Evolutionary conservation across 495 filamentous ascomycete species (phyloP).

Genomic region (Rostrohypoxylon terebratum): DNA sequence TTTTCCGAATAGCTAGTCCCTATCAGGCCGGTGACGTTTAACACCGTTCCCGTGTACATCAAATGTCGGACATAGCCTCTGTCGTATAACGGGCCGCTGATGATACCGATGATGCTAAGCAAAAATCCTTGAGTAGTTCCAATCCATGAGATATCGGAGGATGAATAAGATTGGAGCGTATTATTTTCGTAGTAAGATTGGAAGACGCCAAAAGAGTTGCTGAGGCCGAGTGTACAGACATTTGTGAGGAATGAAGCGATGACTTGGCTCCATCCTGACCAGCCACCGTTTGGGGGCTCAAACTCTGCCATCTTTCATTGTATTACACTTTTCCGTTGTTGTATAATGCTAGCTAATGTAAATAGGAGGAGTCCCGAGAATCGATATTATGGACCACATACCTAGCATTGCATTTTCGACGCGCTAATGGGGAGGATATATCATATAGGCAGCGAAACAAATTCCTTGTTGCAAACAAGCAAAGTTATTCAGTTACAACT

Average conservation of each 20-base stretch:
- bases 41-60: conserved; percentile 62
- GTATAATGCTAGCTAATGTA: background rate
- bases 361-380: background rate
- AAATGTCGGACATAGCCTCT: conserved; percentile 68
- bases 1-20: conserved; percentile 58
- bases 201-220: conserved; percentile 62
- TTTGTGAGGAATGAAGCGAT: conserved; percentile 40
- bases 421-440: background rate
- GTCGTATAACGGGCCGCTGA: conserved; percentile 73
- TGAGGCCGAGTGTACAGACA: conserved; percentile 51
- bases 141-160: conserved; percentile 64
- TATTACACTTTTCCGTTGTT: no score
- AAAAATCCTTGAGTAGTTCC: conserved; percentile 75
- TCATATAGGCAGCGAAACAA: background rate
- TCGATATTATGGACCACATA: background rate
- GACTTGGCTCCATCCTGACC: conserved; percentile 41
- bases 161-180: conserved; percentile 46
- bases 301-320: background rate
- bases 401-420: background rate
- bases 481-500: background rate
- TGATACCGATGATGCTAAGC: conserved; percentile 67
- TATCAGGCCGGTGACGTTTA: conserved; percentile 69
- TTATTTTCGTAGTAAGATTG: conserved; percentile 58
- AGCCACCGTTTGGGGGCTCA: background rate
- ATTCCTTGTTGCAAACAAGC: background rate